Evolutionary conservation across 257 asterid genomes (phyloP).

Genomic region (Capsicum pubescens): DNA sequence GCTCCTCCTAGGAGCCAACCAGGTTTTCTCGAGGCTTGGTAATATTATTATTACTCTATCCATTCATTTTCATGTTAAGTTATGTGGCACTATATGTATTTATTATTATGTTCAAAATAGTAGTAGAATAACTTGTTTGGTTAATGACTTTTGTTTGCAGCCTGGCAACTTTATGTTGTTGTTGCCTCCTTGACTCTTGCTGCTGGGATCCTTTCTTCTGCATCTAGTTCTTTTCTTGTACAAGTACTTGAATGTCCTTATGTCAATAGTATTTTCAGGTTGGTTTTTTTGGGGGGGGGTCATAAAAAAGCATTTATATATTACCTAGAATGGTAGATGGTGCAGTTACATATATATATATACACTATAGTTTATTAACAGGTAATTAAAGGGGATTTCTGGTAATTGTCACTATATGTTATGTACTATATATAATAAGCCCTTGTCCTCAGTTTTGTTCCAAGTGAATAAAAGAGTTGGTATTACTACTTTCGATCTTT

Average conservation of each 20-base stretch:
- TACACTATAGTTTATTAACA: too few relatives aligned
- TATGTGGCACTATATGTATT: not conserved
- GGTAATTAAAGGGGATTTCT: too few relatives aligned
- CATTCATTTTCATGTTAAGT: not conserved
- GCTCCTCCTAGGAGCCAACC: constrained; percentile 54
- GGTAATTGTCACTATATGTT: too few relatives aligned
- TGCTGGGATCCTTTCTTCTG: constrained; percentile 50
- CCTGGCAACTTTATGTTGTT: constrained; percentile 75
- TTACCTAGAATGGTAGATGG: not conserved
- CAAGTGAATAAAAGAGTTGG: not conserved
- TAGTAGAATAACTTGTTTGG: not conserved
- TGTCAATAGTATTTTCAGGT: not conserved
- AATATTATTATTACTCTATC: not conserved
- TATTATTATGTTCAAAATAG: not conserved
- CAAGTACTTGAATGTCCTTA: too few relatives aligned
- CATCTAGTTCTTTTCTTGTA: not conserved
- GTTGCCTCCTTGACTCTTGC: constrained; percentile 68
- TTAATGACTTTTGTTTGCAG: constrained; percentile 43
- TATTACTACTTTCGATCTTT: not conserved
- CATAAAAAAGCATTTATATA: too few relatives aligned
- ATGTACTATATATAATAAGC: too few relatives aligned
- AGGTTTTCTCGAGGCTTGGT: constrained; percentile 75
- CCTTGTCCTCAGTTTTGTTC: too few relatives aligned
- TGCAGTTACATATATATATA: not conserved
- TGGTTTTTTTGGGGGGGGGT: not conserved